These are phyloP conservation scores for Phaeosphaeriaceae sp. DNA, from an alignment of 2,329 filamentous ascomycete genomes.

Conservation along the genomic window DNA sequence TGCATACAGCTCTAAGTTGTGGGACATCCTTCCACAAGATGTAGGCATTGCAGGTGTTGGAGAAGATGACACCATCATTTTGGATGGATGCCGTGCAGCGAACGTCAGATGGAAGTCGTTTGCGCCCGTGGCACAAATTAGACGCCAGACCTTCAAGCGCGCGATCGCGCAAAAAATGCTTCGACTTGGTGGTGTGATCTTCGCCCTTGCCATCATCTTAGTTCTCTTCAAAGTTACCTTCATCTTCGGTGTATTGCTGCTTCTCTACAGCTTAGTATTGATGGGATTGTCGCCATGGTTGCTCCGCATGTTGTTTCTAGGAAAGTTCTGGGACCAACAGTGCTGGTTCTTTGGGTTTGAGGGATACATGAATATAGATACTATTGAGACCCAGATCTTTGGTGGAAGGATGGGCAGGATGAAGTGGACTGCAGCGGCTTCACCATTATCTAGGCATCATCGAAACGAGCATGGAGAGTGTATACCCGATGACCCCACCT, in stretches of 20 bases:
- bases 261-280: conserved; percentile 35
- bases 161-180: conserved; percentile 24
- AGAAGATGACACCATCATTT: conserved; percentile 52
- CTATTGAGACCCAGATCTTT: conserved; percentile 50
- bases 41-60: conserved; percentile 51
- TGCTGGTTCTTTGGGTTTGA: conserved; percentile 51
- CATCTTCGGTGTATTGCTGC: conserved; percentile 17
- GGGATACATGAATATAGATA: conserved; percentile 46
- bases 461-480: conserved; percentile 38
- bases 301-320: conserved; percentile 46
- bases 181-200: conserved; percentile 23
- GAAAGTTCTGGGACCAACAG: conserved; percentile 51
- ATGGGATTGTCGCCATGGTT: conserved; percentile 44
- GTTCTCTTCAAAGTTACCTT: neutral
- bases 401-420: conserved; percentile 45
- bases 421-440: conserved; percentile 45
- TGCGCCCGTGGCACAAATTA: conserved; percentile 37
- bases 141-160: conserved; percentile 37
- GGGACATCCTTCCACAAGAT: conserved; percentile 52
- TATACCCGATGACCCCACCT: conserved; percentile 41
- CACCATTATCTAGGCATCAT: conserved; percentile 43
- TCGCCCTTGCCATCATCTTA: conserved; percentile 21
- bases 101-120: conserved; percentile 55
- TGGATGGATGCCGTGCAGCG: conserved; percentile 52
- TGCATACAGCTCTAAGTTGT: conserved; percentile 50